Base-by-base conservation (phyloP, 176 grass and related monocot species). In the Panicum miliaceum region DNA sequence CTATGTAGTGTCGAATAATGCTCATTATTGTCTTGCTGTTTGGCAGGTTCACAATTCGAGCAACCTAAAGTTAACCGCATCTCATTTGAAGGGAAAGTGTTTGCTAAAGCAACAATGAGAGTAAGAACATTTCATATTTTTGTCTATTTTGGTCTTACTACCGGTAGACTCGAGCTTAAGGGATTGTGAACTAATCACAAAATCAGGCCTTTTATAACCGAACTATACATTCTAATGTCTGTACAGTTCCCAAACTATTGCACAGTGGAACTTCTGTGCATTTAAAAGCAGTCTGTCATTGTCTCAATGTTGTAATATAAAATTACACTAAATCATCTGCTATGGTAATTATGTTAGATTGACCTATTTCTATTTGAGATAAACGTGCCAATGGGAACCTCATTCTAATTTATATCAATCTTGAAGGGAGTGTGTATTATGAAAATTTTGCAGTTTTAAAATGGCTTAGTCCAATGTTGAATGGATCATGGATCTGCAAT, bases 51-150 rank as follows among this genome's bases (percentile, higher is more conserved):
- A 23, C 65, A 58, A 19, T 23, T 42, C 48, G 46, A 66, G 1
- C 76, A 10, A 58, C 37, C 46, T 86, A 80, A 73, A 73, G 78
- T 38, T 19, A 82, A 78, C 32, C 20, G 23, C 37, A 78, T 90
- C 79, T 90, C 88, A 66, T 82, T 86, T 90, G 52, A 70, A 50
- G 20, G 16, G 46, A 60, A 86, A 65, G 15, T 82, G 18, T 34
- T 79, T 67, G 18, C 64, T 54, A 83, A 86, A 86, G 88, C 66
- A 74, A 78, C 12, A 50, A 12, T 83, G 64, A 72, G 79, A 45
- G 87, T 89, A 14, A 23, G 36, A 78, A 45, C 48, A 77, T 47
- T 47, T 46, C 7, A 77, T 90, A 9, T 2, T 12, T 23, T 12
- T 73, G 6, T 66, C 35, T 82, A n/a, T 62, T 82, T 40, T 45